Conservation (phyloP, 352 stramenopile genomes). For the Pythium aquatile region DNA sequence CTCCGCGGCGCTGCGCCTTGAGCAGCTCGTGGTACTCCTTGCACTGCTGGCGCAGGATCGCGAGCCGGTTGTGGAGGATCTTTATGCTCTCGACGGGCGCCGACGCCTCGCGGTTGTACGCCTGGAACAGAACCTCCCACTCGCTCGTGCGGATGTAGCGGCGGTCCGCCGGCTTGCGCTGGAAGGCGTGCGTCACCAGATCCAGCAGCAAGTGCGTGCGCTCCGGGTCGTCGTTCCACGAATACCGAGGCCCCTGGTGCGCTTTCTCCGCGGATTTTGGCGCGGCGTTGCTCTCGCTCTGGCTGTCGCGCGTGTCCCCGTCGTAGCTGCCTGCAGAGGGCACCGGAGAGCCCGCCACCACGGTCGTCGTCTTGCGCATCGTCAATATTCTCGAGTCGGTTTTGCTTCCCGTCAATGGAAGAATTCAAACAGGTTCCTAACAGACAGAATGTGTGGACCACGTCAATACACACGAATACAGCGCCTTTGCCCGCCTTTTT, state of each 20-base stretch:
- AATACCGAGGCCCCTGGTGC: constrained; percentile 1
- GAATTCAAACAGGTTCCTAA: neutral
- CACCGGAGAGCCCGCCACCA: neutral
- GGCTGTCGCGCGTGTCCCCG: neutral
- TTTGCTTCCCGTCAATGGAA: neutral
- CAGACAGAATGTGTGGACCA: neutral
- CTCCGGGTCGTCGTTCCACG: constrained; percentile 14
- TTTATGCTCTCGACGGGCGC: constrained; percentile 19
- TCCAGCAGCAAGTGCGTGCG: constrained; percentile 10
- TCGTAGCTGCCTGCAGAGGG: neutral
- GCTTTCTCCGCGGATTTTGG: neutral
- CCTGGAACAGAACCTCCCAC: constrained; percentile 14
- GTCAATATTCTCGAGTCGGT: neutral
- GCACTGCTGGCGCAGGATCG: constrained; percentile 11
- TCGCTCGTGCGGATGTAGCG: constrained; percentile 16
- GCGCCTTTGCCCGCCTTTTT: constrained; percentile 6
- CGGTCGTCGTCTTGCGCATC: constrained; percentile 3
- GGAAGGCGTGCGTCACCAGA: constrained; percentile 11
- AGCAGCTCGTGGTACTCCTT: constrained; percentile 18
- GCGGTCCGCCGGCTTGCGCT: constrained; percentile 1
- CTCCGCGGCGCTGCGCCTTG: neutral
- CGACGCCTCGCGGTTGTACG: constrained; percentile 14
- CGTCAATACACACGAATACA: neutral
- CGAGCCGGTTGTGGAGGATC: constrained; percentile 15
- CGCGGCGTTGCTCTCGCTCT: neutral